These are phyloP conservation scores for Ogataea neopini DNA, from an alignment of 805 yeast species.

Conservation along the genomic window DNA sequence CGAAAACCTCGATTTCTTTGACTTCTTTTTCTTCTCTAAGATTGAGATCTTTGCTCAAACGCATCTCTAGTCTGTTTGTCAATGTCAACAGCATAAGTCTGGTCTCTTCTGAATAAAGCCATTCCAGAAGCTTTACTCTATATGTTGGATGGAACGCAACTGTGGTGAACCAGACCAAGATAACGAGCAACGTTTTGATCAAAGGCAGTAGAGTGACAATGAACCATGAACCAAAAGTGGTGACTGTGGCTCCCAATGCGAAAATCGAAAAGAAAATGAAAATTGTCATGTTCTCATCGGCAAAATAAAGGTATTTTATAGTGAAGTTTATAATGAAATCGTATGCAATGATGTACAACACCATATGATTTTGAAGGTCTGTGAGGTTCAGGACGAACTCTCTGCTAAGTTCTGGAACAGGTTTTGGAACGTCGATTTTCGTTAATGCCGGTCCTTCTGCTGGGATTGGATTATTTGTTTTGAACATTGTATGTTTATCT, in stretches of 20 bases:
- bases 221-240: slow-evolving; percentile 33
- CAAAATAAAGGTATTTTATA: slow-evolving; percentile 60
- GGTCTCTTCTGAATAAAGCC: slow-evolving; percentile 63
- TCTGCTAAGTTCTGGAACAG: slow-evolving; percentile 74
- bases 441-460: slow-evolving; percentile 53
- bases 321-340: slow-evolving; percentile 54
- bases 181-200: slow-evolving; percentile 37
- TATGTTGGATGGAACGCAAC: slow-evolving; percentile 54
- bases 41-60: slow-evolving; percentile 41
- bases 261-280: slow-evolving; percentile 44
- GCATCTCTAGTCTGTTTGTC: slow-evolving; percentile 50
- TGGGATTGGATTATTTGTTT: slow-evolving; percentile 44
- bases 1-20: slow-evolving; percentile 63
- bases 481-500: slow-evolving; percentile 39
- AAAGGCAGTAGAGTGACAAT: slow-evolving; percentile 26
- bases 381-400: slow-evolving; percentile 79
- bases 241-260: slow-evolving; percentile 13
- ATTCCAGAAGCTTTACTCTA: slow-evolving; percentile 47
- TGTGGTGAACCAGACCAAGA: slow-evolving; percentile 50
- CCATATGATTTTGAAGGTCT: slow-evolving; percentile 81
- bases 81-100: slow-evolving; percentile 49
- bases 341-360: slow-evolving; percentile 60
- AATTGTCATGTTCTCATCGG: slow-evolving; percentile 59
- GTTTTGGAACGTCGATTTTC: slow-evolving; percentile 56
- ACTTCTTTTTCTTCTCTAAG: slow-evolving; percentile 41